Percentiles rank a stretch among this genome's conserved stretches.
Evolutionary conservation across 2,329 filamentous ascomycete species (phyloP).

Genomic region (Thielaviopsis euricoi): DNA sequence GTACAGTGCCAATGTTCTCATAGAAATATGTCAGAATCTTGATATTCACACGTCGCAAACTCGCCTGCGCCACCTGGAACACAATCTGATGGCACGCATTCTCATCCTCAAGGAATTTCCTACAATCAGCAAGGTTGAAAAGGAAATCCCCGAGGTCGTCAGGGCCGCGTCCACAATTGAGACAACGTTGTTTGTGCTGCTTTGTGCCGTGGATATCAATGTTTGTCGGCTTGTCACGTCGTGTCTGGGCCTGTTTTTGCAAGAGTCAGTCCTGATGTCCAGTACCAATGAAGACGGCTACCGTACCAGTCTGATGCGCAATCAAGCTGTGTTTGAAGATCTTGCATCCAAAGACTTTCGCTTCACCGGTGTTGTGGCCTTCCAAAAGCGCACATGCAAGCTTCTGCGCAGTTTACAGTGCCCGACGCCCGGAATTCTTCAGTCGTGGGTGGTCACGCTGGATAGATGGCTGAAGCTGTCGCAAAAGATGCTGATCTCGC

Average conservation of each 20-base stretch:
- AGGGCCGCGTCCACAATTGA: conserved; percentile 39
- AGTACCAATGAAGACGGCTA: conserved; percentile 27
- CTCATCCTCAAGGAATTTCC: conserved; percentile 26
- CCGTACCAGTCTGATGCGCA: conserved; percentile 32
- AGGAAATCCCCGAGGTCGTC: conserved; percentile 37
- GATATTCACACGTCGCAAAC: conserved; percentile 9
- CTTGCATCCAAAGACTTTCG: conserved; percentile 47
- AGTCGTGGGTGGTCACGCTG: conserved; percentile 51
- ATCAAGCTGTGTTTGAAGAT: conserved; percentile 43
- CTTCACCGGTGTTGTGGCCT: conserved; percentile 52
- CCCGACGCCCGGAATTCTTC: conserved; percentile 49
- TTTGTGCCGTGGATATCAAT: conserved; percentile 50
- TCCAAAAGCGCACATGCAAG: conserved; percentile 47
- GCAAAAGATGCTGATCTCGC: conserved; percentile 41
- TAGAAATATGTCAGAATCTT: conserved; percentile 7
- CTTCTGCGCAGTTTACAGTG: conserved; percentile 43
- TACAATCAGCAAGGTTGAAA: conserved; percentile 26
- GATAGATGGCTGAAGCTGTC: conserved; percentile 48
- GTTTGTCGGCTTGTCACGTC: conserved; percentile 47
- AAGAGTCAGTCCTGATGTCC: conserved; percentile 38
- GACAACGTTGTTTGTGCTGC: conserved; percentile 43
- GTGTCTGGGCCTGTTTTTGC: conserved; percentile 44
- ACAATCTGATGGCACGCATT: conserved; percentile 39
- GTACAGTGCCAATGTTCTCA: conserved; percentile 6
- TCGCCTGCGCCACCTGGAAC: conserved; percentile 18